These are phyloP conservation scores for Tirmania nivea DNA, from an alignment of 495 filamentous ascomycete species.

Conservation along the genomic window DNA sequence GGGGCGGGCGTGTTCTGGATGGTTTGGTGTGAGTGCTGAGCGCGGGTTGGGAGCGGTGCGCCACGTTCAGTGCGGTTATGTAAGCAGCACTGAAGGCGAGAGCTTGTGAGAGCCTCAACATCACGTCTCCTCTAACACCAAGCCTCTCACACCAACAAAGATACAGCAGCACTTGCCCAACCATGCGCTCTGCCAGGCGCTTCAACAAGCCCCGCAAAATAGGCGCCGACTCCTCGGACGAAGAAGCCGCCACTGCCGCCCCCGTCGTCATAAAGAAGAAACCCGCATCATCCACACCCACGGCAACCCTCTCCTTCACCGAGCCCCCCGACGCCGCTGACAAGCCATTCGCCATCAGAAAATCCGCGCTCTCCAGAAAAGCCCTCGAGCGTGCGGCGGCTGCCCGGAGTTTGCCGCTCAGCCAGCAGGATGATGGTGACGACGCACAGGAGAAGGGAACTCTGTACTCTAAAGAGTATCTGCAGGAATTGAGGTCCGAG, in stretches of 20 bases:
- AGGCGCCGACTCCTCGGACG: neutral
- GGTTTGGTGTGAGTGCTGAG: no score
- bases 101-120: constrained; percentile 61
- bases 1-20: no score
- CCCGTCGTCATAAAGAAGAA: neutral
- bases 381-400: constrained; percentile 50
- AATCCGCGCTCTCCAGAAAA: constrained; percentile 43
- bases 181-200: neutral
- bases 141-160: neutral
- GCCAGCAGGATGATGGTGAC: no score
- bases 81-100: constrained; percentile 26
- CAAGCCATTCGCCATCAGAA: constrained; percentile 40
- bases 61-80: no score
- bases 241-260: neutral
- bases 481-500: constrained; percentile 61
- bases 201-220: neutral
- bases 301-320: neutral
- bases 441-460: neutral
- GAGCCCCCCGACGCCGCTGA: neutral
- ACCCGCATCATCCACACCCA: neutral
- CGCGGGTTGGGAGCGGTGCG: no score
- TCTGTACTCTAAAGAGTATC: constrained; percentile 58
- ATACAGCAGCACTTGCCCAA: neutral
- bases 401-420: no score
- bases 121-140: constrained; percentile 41